phyloP scores from a whole-genome alignment of 441 rosid species.

The Populus hybrid region DNA sequence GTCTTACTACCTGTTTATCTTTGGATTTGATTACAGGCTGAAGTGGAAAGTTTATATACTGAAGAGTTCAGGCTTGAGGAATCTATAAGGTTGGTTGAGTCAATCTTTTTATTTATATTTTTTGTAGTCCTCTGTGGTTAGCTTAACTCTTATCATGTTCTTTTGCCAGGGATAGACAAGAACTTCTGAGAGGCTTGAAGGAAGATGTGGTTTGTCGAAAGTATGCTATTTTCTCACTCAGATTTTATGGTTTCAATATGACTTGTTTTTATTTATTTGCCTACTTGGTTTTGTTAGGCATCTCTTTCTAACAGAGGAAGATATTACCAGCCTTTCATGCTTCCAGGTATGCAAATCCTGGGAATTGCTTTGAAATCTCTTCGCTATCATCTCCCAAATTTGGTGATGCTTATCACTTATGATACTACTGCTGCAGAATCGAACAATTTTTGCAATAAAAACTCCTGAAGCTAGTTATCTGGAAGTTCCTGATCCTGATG shows the following conservation, averaged over 20 bases:
- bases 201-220: constrained; percentile 52
- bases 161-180: constrained; percentile 59
- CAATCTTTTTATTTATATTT: constrained; percentile 12
- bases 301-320: constrained; percentile 71
- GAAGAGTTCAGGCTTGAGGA: constrained; percentile 62
- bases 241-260: not conserved
- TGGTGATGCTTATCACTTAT: constrained; percentile 4
- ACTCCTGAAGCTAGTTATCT: constrained; percentile 77
- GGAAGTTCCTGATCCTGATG: constrained; percentile 87
- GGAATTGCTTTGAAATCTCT: constrained; percentile 8
- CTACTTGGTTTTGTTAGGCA: constrained; percentile 39
- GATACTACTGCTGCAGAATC: constrained; percentile 44
- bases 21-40: constrained; percentile 44
- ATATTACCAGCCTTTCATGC: constrained; percentile 54
- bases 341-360: constrained; percentile 50
- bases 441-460: constrained; percentile 65
- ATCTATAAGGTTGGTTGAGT: constrained; percentile 58
- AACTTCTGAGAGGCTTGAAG: constrained; percentile 46
- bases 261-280: constrained; percentile 3
- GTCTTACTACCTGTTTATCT: not conserved
- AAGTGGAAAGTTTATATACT: constrained; percentile 44
- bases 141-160: constrained; percentile 20
- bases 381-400: not conserved
- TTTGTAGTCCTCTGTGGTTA: constrained; percentile 11
- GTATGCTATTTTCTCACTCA: constrained; percentile 29